Evolutionary conservation across 1,139 yeast species (phyloP).

Genomic region (Debaryomycetaceae sp.): DNA sequence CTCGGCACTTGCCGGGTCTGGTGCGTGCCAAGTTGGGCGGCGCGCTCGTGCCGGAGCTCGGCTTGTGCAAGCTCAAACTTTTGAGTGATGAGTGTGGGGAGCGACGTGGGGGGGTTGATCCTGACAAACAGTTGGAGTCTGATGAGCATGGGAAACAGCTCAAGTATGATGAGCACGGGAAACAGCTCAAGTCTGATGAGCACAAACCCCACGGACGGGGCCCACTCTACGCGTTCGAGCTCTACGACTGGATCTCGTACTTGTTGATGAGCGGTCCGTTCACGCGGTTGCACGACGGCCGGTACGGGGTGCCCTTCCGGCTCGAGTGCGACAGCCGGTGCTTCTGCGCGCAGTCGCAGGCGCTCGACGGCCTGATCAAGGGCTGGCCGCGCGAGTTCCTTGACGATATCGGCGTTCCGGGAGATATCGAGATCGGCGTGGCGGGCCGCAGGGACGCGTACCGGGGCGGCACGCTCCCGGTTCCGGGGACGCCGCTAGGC

Average conservation of each 20-base stretch:
- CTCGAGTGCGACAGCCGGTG: neutral
- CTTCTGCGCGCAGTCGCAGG: slow-evolving; percentile 9
- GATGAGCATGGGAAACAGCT: too few relatives aligned
- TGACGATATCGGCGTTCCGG: slow-evolving; percentile 10
- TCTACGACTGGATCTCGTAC: slow-evolving; percentile 40
- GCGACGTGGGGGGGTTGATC: too few relatives aligned
- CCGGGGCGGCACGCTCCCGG: slow-evolving; percentile 3
- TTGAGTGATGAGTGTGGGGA: slow-evolving; percentile 16
- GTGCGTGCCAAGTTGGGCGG: slow-evolving; percentile 24
- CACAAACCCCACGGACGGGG: too few relatives aligned
- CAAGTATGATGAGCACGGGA: too few relatives aligned
- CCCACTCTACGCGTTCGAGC: too few relatives aligned
- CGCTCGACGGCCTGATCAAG: slow-evolving; percentile 44
- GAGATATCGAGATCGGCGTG: slow-evolving; percentile 10
- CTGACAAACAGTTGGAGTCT: too few relatives aligned
- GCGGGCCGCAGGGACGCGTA: too few relatives aligned
- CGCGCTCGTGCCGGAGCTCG: slow-evolving; percentile 44
- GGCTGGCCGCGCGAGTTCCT: slow-evolving; percentile 33
- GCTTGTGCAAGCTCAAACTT: slow-evolving; percentile 39
- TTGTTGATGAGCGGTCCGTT: slow-evolving; percentile 20
- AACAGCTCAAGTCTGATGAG: too few relatives aligned
- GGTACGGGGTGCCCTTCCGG: slow-evolving; percentile 1
- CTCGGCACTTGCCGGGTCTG: slow-evolving; percentile 7
- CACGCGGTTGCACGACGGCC: slow-evolving; percentile 1
- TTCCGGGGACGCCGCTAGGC: slow-evolving; percentile 15